phyloP scores from a whole-genome alignment of 441 rosid genomes.

The Jatropha podagrica region DNA sequence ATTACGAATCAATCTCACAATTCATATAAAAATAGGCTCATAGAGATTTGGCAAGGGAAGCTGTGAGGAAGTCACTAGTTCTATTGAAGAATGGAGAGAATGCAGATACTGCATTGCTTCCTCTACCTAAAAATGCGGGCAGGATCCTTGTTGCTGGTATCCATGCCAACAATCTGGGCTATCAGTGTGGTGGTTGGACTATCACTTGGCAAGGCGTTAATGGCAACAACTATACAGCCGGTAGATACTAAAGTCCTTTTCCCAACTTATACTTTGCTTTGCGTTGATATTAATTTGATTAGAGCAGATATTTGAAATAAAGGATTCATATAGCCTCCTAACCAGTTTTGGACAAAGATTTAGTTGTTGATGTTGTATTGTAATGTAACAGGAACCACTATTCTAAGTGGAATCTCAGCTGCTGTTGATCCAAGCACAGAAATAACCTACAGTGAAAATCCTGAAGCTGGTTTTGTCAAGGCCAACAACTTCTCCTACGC shows the following conservation, averaged over 20 bases:
- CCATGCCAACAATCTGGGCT: slow-evolving; percentile 61
- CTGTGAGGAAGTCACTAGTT: slow-evolving; percentile 54
- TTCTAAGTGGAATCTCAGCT: slow-evolving; percentile 41
- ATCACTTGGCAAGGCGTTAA: slow-evolving; percentile 50
- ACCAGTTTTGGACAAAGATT: too few relatives aligned
- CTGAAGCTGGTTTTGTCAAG: slow-evolving; percentile 35
- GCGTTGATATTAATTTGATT: too few relatives aligned
- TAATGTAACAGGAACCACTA: slow-evolving; percentile 53
- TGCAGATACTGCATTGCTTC: slow-evolving; percentile 36
- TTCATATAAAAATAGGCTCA: slow-evolving; percentile 35
- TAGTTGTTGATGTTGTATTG: not conserved
- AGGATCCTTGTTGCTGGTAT: slow-evolving; percentile 56
- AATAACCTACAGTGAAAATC: slow-evolving; percentile 44
- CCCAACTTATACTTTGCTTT: too few relatives aligned
- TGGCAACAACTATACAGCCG: slow-evolving; percentile 42
- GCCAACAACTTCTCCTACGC: slow-evolving; percentile 46
- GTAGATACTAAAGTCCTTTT: too few relatives aligned
- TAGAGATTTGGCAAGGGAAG: slow-evolving; percentile 60
- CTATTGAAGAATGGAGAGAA: too few relatives aligned
- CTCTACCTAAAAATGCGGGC: slow-evolving; percentile 45
- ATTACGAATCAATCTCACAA: too few relatives aligned
- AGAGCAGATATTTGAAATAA: too few relatives aligned
- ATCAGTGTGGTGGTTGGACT: slow-evolving; percentile 78
- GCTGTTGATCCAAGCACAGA: slow-evolving; percentile 35
- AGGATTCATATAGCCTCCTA: too few relatives aligned